Evolutionary conservation across 352 stramenopile species (phyloP), one percentile per base, ranked within the genome.

Genomic region (Globisporangium spinosum): DNA sequence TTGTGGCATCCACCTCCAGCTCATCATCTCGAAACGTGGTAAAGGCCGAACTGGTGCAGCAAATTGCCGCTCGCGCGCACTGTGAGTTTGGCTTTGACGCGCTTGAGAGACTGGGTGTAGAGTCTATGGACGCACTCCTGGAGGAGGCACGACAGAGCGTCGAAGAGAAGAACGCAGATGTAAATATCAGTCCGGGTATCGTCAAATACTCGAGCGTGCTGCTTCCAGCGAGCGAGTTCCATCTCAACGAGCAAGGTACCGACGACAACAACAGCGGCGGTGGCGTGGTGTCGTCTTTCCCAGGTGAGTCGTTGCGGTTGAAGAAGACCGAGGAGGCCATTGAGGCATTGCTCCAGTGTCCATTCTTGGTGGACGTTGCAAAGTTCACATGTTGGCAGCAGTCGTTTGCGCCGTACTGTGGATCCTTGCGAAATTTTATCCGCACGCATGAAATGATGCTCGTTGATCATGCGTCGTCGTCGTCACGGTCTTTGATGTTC

Each of bases 391-490:
- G 82, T 69, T 89, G 80, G 80, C 73, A 74, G 69, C 78, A 86
- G 68, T 72, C 64, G 20, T 93, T 85, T 77, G 83, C 74, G 49
- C 79, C 77, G 1, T 74, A 79, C 40, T 90, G 83, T 76, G 85
- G 83, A 55, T 56, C 82, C 3, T 68, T 93, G 73, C 80, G 75
- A 66, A 70, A 64, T 47, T 93, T 93, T 81, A 74, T 93, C 76
- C 74, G 79, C 64, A 74, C 83, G 83, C 80, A 93, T 89, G 85
- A 93, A 73, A 87, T 90, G 82, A 90, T 91, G 77, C 60, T 82
- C 61, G 32, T 78, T 89, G 85, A 93, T 90, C 83, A 90, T 90
- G 85, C 72, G 69, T 64, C 71, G 69, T 63, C 60, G 67, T 64
- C 60, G 59, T 68, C 70, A 32, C 70, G 34, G 43, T 38, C 57